phyloP scores from a whole-genome alignment of 768 basidiomycete genomes.

The Sistotremastrum suecicum region DNA sequence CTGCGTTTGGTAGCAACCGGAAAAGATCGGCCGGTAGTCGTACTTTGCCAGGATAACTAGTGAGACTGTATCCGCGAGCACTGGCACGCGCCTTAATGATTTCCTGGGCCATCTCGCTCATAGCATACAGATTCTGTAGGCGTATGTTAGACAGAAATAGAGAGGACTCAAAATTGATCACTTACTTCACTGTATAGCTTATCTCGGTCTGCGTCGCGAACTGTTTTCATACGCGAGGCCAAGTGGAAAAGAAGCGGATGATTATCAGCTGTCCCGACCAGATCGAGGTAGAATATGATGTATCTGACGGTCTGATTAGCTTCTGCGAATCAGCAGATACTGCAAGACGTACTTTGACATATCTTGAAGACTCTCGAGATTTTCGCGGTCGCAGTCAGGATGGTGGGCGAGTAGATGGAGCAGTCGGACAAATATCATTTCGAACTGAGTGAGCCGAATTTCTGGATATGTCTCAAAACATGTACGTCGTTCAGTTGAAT shows the following conservation, averaged over 20 bases:
- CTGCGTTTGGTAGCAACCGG: conserved; percentile 48
- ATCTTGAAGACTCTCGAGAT: conserved; percentile 59
- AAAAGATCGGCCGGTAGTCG: conserved; percentile 75
- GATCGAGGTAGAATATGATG: conserved; percentile 75
- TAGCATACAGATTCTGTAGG: conserved; percentile 67
- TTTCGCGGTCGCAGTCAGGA: conserved; percentile 75
- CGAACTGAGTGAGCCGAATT: conserved; percentile 51
- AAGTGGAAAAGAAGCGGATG: conserved; percentile 73
- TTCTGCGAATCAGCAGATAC: neutral
- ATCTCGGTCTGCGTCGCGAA: conserved; percentile 56
- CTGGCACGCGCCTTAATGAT: conserved; percentile 56
- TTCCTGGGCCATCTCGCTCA: conserved; percentile 82
- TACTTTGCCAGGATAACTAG: conserved; percentile 69
- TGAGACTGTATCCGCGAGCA: conserved; percentile 55
- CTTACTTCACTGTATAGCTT: conserved; percentile 56
- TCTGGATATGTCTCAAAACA: conserved; percentile 20
- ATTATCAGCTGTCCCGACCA: conserved; percentile 67
- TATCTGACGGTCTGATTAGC: conserved; percentile 39
- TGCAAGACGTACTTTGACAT: conserved; percentile 56
- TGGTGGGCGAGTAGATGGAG: conserved; percentile 87
- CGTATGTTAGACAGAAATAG: neutral
- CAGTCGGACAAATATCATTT: conserved; percentile 73
- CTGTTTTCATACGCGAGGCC: conserved; percentile 72
- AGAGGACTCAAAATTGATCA: neutral
- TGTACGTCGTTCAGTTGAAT: neutral